These are phyloP conservation scores for Huntiella decipiens DNA, from an alignment of 2,329 filamentous ascomycete genomes.

Conservation along the genomic window DNA sequence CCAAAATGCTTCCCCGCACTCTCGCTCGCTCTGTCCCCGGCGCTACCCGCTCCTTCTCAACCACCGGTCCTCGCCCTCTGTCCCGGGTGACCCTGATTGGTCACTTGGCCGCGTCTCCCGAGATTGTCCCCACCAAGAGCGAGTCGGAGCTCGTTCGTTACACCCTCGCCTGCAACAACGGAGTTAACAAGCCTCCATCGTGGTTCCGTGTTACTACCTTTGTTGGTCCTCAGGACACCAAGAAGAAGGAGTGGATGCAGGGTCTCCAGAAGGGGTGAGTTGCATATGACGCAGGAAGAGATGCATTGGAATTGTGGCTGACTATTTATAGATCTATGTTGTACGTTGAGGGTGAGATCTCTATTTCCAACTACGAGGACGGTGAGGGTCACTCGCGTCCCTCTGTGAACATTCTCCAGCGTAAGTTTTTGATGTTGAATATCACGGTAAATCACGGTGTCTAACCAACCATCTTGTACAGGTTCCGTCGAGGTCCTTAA, in stretches of 20 bases:
- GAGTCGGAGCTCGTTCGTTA: constrained; percentile 60
- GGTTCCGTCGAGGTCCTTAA: constrained; percentile 28
- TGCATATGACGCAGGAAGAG: background rate
- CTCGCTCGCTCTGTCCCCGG: too few relatives aligned
- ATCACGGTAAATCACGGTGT: background rate
- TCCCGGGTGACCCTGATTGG: constrained; percentile 78
- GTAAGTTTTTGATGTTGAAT: constrained; percentile 34
- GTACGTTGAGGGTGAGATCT: constrained; percentile 67
- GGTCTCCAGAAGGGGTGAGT: constrained; percentile 70
- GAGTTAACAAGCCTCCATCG: constrained; percentile 54
- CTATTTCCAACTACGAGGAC: constrained; percentile 47
- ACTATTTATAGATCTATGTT: constrained; percentile 44
- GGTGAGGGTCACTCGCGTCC: constrained; percentile 48
- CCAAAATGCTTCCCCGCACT: too few relatives aligned
- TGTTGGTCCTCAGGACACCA: constrained; percentile 46
- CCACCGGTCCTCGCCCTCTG: constrained; percentile 42
- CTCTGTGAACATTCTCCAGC: constrained; percentile 54
- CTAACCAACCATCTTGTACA: constrained; percentile 15
- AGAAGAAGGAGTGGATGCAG: constrained; percentile 52
- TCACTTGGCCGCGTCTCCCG: constrained; percentile 62
- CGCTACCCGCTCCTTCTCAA: constrained; percentile 54
- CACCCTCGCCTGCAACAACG: constrained; percentile 49
- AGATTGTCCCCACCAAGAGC: constrained; percentile 48
- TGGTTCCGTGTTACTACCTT: constrained; percentile 76
- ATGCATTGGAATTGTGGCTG: background rate